Percentiles rank a stretch among this genome's conserved stretches.
phyloP scores from a whole-genome alignment of 2,329 filamentous ascomycete genomes.

The Pseudocercospora crystallina region DNA sequence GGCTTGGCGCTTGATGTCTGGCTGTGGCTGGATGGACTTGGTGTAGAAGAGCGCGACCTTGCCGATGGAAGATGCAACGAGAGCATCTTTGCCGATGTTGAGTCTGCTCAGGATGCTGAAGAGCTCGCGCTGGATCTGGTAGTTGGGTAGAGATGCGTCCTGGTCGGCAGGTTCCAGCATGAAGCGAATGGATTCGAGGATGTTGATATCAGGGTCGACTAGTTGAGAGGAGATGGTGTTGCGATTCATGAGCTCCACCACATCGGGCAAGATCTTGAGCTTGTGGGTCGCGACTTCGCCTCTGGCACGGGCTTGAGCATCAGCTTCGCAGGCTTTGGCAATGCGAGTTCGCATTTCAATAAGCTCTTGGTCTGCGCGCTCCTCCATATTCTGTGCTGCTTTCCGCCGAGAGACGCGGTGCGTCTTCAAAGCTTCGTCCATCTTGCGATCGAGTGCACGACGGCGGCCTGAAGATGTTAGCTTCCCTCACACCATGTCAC shows the following conservation, averaged over 20 bases:
- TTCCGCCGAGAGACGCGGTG: conserved; percentile 74
- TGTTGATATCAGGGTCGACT: conserved; percentile 91
- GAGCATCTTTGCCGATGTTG: conserved; percentile 84
- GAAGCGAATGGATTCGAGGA: conserved; percentile 91
- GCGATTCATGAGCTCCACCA: conserved; percentile 82
- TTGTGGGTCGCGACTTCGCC: conserved; percentile 86
- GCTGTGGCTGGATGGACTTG: conserved; percentile 85
- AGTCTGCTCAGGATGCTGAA: conserved; percentile 77
- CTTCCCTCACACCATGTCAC: conserved; percentile 17
- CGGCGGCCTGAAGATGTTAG: conserved; percentile 57
- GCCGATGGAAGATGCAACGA: conserved; percentile 89
- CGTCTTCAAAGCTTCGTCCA: conserved; percentile 86
- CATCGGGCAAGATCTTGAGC: conserved; percentile 87
- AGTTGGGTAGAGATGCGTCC: conserved; percentile 89
- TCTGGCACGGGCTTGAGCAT: conserved; percentile 76
- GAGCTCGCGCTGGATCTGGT: conserved; percentile 94
- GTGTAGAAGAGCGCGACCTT: conserved; percentile 98
- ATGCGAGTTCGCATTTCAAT: conserved; percentile 84
- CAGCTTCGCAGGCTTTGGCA: conserved; percentile 83
- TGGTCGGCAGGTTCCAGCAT: conserved; percentile 88
- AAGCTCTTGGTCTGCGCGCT: conserved; percentile 86
- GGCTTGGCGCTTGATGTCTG: conserved; percentile 87
- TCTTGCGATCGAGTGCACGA: conserved; percentile 78
- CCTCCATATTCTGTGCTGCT: conserved; percentile 88
- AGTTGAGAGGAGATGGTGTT: conserved; percentile 82